These are phyloP conservation scores for Russula ochroleuca DNA, from an alignment of 768 basidiomycete species.

Conservation along the genomic window DNA sequence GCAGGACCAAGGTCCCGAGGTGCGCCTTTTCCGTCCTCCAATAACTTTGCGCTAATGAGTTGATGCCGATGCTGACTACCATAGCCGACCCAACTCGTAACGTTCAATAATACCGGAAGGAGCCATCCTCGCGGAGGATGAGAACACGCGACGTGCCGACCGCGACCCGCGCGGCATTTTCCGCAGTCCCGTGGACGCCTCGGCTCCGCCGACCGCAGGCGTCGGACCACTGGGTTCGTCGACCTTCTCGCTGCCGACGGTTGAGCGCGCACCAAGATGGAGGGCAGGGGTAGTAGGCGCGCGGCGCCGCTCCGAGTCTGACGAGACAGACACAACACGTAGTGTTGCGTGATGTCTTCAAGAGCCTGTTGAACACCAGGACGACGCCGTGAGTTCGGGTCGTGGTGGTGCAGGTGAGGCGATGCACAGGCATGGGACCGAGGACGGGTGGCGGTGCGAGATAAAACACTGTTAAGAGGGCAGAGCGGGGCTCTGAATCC, in stretches of 20 bases:
- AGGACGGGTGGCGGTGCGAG: conserved; percentile 2
- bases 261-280: conserved; percentile 85
- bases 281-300: conserved; percentile 29
- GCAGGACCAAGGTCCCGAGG: conserved; percentile 76
- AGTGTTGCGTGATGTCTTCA: conserved; percentile 84
- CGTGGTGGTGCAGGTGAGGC: conserved; percentile 4
- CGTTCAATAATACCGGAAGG: too few relatives aligned
- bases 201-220: conserved; percentile 54
- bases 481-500: too few relatives aligned
- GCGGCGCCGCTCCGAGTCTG: conserved; percentile 39
- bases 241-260: conserved; percentile 78
- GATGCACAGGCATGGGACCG: background rate
- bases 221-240: conserved; percentile 91
- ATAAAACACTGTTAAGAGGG: too few relatives aligned
- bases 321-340: conserved; percentile 67
- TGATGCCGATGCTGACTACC: too few relatives aligned
- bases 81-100: too few relatives aligned
- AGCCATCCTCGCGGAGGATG: conserved; percentile 82
- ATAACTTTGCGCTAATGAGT: background rate
- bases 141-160: conserved; percentile 84
- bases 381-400: conserved; percentile 46
- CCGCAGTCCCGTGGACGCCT: conserved; percentile 64
- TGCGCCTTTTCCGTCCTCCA: conserved; percentile 30
- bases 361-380: conserved; percentile 69
- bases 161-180: conserved; percentile 87